Percentiles rank a stretch among this genome's conserved stretches.
Evolutionary conservation across 768 basidiomycete genomes (phyloP).

Genomic region (Dendrothele bispora): DNA sequence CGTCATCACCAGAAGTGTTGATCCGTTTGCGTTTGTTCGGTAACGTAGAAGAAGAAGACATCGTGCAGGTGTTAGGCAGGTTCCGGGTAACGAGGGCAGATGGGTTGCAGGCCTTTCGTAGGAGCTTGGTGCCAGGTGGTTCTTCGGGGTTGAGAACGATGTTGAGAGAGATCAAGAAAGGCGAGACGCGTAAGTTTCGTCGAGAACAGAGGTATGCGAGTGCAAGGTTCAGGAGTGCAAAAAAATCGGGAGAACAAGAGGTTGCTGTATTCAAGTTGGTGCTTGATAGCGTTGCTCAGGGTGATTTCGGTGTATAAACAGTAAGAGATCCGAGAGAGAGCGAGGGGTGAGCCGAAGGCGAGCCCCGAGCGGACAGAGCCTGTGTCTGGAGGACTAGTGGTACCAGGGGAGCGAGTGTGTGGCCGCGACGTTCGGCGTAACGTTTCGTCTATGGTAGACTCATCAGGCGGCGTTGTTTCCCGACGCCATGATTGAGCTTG

Average conservation of each 20-base stretch:
- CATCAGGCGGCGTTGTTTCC: not conserved
- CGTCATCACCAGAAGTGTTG: not conserved
- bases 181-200: not conserved
- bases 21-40: not conserved
- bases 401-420: not conserved
- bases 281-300: not conserved
- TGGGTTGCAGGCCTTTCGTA: not conserved
- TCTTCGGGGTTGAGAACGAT: too few species aligned
- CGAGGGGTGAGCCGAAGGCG: not conserved
- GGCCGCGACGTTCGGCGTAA: not conserved
- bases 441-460: not conserved
- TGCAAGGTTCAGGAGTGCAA: not conserved
- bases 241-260: not conserved
- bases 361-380: not conserved
- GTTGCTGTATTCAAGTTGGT: not conserved
- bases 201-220: too few species aligned
- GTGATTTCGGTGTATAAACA: not conserved
- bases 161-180: not conserved
- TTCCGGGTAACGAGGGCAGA: not conserved
- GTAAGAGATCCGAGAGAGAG: not conserved
- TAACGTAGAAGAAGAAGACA: not conserved
- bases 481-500: not conserved
- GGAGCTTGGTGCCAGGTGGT: not conserved
- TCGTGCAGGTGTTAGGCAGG: not conserved
- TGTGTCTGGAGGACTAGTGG: not conserved